A percentile compares a stretch with the other conserved stretches of the same genome.
phyloP scores from a whole-genome alignment of 2,329 filamentous ascomycete species.

The Karstenula rhodostoma region DNA sequence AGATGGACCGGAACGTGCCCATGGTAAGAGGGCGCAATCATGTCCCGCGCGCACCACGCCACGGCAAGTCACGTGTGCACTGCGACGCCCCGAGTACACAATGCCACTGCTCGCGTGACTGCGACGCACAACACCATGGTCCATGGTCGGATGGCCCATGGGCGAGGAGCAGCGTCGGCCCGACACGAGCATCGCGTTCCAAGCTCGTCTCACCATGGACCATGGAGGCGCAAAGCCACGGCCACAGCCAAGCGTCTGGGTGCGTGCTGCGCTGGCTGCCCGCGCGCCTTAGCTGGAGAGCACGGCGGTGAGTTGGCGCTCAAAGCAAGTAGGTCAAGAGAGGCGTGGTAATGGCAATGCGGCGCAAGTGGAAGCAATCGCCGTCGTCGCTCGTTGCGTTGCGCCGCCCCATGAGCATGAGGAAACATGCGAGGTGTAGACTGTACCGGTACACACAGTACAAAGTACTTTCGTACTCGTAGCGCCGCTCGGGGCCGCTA shows the following conservation, averaged over 20 bases:
- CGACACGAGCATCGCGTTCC: background rate
- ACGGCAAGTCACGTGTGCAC: background rate
- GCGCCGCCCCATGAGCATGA: too few relatives aligned
- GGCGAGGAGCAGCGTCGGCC: background rate
- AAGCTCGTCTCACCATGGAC: constrained; percentile 8
- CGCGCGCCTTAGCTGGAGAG: too few relatives aligned
- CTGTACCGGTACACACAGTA: too few relatives aligned
- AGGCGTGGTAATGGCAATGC: background rate
- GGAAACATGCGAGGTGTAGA: background rate
- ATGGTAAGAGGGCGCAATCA: constrained; percentile 1
- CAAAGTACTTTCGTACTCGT: too few relatives aligned
- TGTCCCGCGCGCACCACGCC: background rate
- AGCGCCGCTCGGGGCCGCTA: constrained; percentile 1
- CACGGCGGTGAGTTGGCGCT: too few relatives aligned
- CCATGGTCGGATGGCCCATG: background rate
- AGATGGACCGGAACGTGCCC: background rate
- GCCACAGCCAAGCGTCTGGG: background rate
- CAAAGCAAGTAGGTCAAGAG: too few relatives aligned
- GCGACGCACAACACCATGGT: background rate
- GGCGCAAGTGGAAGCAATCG: background rate
- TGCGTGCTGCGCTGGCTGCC: background rate
- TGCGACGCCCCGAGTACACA: background rate
- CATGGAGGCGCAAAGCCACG: constrained; percentile 3
- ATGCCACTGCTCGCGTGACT: background rate
- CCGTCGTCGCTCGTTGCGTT: background rate